Evolutionary conservation across 345 rosid genomes (phyloP), one percentile per base, ranked within the genome.

Genomic region (Populus tremula): DNA sequence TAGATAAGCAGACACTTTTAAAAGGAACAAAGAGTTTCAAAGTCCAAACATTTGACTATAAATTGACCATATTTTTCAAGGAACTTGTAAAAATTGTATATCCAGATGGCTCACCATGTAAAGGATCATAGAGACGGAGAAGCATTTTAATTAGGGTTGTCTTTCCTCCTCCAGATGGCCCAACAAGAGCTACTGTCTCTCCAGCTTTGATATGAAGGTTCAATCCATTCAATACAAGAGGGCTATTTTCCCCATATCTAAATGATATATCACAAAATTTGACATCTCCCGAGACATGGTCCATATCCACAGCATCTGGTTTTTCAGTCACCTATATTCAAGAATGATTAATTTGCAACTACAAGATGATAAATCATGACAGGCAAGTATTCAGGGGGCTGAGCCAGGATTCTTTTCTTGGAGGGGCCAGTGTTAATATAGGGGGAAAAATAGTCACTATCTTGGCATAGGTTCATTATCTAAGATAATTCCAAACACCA

Each of bases 81-180:
- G 61, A 41, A 65, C 33, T 53, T 36, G 38, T 20, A 36, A 27
- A 62, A 17, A 20, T 21, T 33, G 47, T 21, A 33, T 54, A 68
- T 43, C 63, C 63, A 25, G 68, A 82, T 71, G 72, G 70, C 81
- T 75, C 70, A 93, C 99, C 99, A 63, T 89, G 86, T 67, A 84
- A 84, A 76, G 96, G 91, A 80, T 95, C 91, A 73, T 93, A 95
- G 66, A 95, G 93, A 69, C 91, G 96, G 82, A 95, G 98, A 84
- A 95, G 96, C 91, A 95, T 81, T 90, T 93, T 95, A 71, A 86
- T 85, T 21, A 95, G 89, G n/a, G 99, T 93, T 31, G 99, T 91
- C 90, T 95, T 95, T 74, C 99, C 99, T 80, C 98, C 99, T 72
- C 99, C 99, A 69, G 99, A 95, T 77, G 96, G 98, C 50, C 99